A percentile compares a stretch with the other conserved stretches of the same genome.
These are phyloP conservation scores for Fragaria ananassa DNA, from an alignment of 306 rosid species.

Conservation along the genomic window DNA sequence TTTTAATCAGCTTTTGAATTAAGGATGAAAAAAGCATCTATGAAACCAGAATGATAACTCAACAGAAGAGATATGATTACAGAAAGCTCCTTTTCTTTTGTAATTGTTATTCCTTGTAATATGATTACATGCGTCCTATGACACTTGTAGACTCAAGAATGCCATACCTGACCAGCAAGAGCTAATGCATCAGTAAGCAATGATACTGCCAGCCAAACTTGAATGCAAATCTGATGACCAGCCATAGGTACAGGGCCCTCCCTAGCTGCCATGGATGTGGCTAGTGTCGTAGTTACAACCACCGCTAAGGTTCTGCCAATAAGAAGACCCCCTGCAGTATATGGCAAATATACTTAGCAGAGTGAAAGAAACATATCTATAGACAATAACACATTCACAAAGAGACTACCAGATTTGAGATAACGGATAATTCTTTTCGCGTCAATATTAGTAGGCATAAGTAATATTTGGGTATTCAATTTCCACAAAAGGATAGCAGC, in stretches of 20 bases:
- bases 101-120: neutral
- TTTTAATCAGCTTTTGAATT: slow-evolving; percentile 1
- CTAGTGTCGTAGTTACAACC: slow-evolving; percentile 64
- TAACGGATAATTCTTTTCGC: slow-evolving; percentile 64
- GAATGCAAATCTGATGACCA: slow-evolving; percentile 81
- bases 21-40: neutral
- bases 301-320: slow-evolving; percentile 81
- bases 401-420: slow-evolving; percentile 70
- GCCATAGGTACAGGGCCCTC: slow-evolving; percentile 90
- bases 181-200: slow-evolving; percentile 93
- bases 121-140: slow-evolving; percentile 3
- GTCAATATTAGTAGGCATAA: slow-evolving; percentile 56
- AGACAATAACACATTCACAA: neutral
- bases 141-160: slow-evolving; percentile 6
- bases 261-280: slow-evolving; percentile 86
- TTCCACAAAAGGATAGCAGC: slow-evolving; percentile 83
- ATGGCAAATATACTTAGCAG: neutral
- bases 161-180: slow-evolving; percentile 81
- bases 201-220: slow-evolving; percentile 91
- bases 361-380: slow-evolving; percentile 5
- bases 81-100: slow-evolving; percentile 3
- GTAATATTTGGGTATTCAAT: slow-evolving; percentile 56
- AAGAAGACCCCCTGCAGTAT: slow-evolving; percentile 76
- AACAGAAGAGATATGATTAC: no score
- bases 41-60: neutral